phyloP scores from a whole-genome alignment of 2,329 filamentous ascomycete species.

The Penicillium sp. region DNA sequence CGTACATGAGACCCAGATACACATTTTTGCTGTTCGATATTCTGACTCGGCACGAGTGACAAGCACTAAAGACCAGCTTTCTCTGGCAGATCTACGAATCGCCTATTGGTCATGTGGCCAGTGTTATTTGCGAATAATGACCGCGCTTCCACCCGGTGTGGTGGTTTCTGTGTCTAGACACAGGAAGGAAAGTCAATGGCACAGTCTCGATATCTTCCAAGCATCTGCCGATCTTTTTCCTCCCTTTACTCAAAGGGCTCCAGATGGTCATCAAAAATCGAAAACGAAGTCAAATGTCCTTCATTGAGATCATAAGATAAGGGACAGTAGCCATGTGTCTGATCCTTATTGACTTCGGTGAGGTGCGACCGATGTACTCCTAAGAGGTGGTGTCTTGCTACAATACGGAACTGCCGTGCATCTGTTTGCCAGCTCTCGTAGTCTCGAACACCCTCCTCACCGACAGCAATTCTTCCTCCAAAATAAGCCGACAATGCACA shows the following conservation, averaged over 20 bases:
- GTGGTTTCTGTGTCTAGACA: conserved; percentile 9
- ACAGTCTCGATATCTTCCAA: conserved; percentile 3
- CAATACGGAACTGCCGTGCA: background rate
- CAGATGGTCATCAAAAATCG: background rate
- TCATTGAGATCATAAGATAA: background rate
- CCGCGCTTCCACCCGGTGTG: background rate
- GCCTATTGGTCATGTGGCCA: conserved; percentile 4
- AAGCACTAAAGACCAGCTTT: background rate
- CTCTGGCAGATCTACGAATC: background rate
- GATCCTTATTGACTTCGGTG: background rate
- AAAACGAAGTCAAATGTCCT: background rate
- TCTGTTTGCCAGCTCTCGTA: background rate
- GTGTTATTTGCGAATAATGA: background rate
- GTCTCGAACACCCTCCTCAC: background rate
- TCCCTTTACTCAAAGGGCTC: background rate
- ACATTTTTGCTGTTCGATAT: background rate
- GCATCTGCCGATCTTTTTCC: conserved; percentile 1
- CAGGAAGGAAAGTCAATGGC: conserved; percentile 17
- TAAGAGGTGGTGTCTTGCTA: too few species aligned
- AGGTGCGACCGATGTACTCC: background rate
- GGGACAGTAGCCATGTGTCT: background rate
- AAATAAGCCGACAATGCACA: background rate
- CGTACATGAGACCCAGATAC: background rate
- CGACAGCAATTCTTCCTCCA: background rate
- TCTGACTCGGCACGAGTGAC: background rate